These are phyloP conservation scores for Pseudonitzschia multiseries DNA, from an alignment of 108 stramenopile genomes.

Conservation along the genomic window DNA sequence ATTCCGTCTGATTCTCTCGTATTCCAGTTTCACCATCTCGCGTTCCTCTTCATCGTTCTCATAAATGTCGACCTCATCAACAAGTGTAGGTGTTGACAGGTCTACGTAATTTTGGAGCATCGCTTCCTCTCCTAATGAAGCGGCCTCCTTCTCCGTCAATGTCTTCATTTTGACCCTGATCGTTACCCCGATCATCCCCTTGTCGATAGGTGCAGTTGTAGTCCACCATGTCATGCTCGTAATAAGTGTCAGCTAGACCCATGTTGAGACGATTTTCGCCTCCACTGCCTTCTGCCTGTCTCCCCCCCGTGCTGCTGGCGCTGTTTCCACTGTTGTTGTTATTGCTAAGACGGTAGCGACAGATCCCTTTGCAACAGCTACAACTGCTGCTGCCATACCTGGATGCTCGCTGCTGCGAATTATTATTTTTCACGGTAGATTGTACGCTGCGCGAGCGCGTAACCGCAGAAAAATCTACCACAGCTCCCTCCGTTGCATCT, in stretches of 20 bases:
- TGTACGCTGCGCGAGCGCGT: conserved; percentile 11
- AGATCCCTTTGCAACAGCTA: neutral
- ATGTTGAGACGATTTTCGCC: neutral
- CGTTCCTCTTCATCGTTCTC: conserved; percentile 39
- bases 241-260: neutral
- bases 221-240: conserved; percentile 4
- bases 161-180: neutral
- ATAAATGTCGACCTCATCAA: conserved; percentile 46
- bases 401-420: neutral
- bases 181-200: conserved; percentile 13
- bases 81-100: conserved; percentile 47
- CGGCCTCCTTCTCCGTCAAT: conserved; percentile 1
- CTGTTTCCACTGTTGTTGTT: conserved; percentile 10
- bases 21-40: conserved; percentile 28
- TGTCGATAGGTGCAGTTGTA: neutral
- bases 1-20: conserved; percentile 22
- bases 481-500: conserved; percentile 6
- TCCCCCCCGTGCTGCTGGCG: neutral
- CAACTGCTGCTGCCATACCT: neutral
- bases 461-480: conserved; percentile 9
- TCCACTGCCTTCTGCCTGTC: neutral
- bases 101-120: conserved; percentile 35
- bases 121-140: conserved; percentile 8
- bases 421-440: conserved; percentile 10
- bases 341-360: neutral